phyloP scores from a whole-genome alignment of 2,329 filamentous ascomycete species.

The Fusarium sublunatum region DNA sequence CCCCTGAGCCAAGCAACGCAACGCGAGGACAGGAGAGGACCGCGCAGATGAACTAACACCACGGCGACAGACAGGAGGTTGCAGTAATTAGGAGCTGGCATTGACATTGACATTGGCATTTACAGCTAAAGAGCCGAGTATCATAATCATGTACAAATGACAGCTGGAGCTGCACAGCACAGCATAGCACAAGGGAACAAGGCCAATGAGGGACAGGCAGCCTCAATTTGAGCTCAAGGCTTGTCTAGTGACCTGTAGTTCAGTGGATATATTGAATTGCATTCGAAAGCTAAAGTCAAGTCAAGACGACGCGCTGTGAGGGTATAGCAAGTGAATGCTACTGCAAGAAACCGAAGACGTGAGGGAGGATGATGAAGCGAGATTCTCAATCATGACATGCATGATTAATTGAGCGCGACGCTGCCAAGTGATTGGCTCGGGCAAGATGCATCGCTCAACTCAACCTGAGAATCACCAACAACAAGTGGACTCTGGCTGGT shows the following conservation, averaged over 20 bases:
- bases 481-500: constrained; percentile 20
- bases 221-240: constrained; percentile 14
- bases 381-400: constrained; percentile 43
- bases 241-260: constrained; percentile 25
- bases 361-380: constrained; percentile 19
- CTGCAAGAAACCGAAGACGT: constrained; percentile 5
- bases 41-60: constrained; percentile 32
- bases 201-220: constrained; percentile 18
- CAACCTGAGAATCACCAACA: constrained; percentile 19
- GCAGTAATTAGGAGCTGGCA: background rate
- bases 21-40: constrained; percentile 16
- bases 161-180: constrained; percentile 22
- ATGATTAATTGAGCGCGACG: constrained; percentile 41
- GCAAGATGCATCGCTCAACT: constrained; percentile 28
- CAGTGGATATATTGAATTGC: constrained; percentile 26
- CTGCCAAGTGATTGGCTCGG: constrained; percentile 35
- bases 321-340: constrained; percentile 1
- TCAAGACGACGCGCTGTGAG: constrained; percentile 19
- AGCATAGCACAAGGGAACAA: constrained; percentile 5
- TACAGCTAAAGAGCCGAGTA: constrained; percentile 28
- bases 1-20: constrained; percentile 42
- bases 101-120: constrained; percentile 10
- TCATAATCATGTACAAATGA: constrained; percentile 38
- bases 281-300: constrained; percentile 6
- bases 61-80: constrained; percentile 7